Evolutionary conservation across 345 rosid species (phyloP).

Genomic region (Salix udensis): DNA sequence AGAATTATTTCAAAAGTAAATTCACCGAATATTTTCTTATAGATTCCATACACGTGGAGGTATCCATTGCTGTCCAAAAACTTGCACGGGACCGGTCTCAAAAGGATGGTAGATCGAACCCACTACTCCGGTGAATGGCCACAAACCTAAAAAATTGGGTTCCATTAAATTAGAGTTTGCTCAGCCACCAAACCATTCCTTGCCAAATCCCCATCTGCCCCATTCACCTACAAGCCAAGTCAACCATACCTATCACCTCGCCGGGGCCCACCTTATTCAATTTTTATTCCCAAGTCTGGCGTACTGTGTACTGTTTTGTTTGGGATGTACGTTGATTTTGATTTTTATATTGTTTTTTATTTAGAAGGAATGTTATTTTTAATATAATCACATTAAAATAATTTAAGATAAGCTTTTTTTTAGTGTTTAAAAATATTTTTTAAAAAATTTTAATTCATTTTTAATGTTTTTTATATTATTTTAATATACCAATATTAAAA

Average conservation of each 20-base stretch:
- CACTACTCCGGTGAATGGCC: neutral
- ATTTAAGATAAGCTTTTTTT: too few species aligned
- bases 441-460: too few species aligned
- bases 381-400: too few species aligned
- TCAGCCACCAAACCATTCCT: neutral
- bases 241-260: constrained; percentile 7
- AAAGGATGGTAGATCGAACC: neutral
- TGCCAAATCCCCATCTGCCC: neutral
- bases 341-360: too few species aligned
- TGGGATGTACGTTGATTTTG: too few species aligned
- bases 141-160: neutral
- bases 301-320: too few species aligned
- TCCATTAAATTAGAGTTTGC: neutral
- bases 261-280: neutral
- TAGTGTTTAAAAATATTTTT: too few species aligned
- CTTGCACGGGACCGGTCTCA: neutral
- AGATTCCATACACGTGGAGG: neutral
- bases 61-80: neutral
- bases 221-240: neutral
- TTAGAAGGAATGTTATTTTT: too few species aligned
- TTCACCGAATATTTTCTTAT: neutral
- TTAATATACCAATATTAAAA: too few species aligned
- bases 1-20: too few species aligned
- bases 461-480: too few species aligned
- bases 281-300: too few species aligned